Conservation (phyloP, 139 green algal species). For the Yamagishiella unicocca region DNA sequence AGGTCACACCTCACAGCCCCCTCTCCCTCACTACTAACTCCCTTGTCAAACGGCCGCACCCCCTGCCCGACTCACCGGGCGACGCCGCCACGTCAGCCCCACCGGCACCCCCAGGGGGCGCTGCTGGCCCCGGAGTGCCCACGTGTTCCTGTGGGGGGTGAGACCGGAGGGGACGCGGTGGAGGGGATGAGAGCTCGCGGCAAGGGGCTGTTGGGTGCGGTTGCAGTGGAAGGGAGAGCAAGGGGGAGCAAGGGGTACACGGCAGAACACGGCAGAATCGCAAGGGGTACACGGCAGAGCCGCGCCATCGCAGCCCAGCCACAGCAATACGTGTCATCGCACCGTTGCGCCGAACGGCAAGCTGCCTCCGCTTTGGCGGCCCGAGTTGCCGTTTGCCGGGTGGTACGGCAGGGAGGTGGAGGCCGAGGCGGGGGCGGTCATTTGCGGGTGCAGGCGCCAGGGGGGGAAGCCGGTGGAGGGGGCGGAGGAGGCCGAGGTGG, state of each 20-base stretch:
- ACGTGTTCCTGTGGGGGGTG: neutral
- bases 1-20: no score
- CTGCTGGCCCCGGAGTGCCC: neutral
- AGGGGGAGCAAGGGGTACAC: neutral
- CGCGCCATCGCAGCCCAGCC: neutral
- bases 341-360: neutral
- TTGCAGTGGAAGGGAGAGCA: neutral
- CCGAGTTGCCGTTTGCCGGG: neutral
- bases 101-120: neutral
- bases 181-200: neutral
- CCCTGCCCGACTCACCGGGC: neutral
- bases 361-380: neutral
- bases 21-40: no score
- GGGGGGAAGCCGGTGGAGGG: neutral
- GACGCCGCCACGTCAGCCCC: neutral
- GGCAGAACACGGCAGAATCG: neutral
- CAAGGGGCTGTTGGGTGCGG: neutral
- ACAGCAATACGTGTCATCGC: neutral
- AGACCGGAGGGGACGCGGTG: neutral
- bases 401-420: neutral
- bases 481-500: neutral
- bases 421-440: neutral
- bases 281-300: neutral
- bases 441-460: neutral
- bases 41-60: no score